These are phyloP conservation scores for Bryoerythrophyllum caledonicum DNA, from an alignment of 225 moss, liverwort and hornwort genomes.

Conservation along the genomic window DNA sequence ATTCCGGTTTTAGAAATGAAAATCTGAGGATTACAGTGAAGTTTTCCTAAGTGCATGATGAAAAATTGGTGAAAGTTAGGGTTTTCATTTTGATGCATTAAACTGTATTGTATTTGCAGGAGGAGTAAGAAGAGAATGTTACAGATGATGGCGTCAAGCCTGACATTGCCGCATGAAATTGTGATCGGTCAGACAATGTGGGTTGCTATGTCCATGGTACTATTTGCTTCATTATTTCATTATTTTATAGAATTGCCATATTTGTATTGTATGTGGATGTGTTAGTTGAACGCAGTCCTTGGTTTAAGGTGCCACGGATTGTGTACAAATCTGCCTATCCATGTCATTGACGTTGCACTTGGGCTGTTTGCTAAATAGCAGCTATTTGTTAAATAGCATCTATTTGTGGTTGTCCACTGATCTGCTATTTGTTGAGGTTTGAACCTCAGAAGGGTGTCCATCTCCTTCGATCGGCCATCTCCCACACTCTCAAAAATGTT, in stretches of 20 bases:
- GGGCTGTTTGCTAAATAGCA: too few species aligned
- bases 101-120: conserved; percentile 24
- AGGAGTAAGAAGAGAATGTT: conserved; percentile 33
- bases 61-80: too few species aligned
- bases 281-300: neutral
- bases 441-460: conserved; percentile 83
- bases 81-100: too few species aligned
- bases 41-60: too few species aligned
- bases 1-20: too few species aligned
- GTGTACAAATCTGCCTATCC: too few species aligned
- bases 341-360: too few species aligned
- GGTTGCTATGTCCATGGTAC: conserved; percentile 22
- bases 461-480: conserved; percentile 67
- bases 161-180: conserved; percentile 4
- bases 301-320: too few species aligned
- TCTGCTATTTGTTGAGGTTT: conserved; percentile 69
- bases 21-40: too few species aligned
- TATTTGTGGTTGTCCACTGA: too few species aligned
- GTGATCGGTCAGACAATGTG: conserved; percentile 36
- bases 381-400: too few species aligned
- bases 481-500: conserved; percentile 59
- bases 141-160: conserved; percentile 22
- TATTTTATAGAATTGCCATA: neutral
- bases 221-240: neutral
- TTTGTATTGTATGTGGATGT: conserved; percentile 2